A percentile compares a stretch with the other conserved stretches of the same genome.
These are phyloP conservation scores for Fusarium chlamydosporum DNA, from an alignment of 2,329 filamentous ascomycete genomes.

Conservation along the genomic window DNA sequence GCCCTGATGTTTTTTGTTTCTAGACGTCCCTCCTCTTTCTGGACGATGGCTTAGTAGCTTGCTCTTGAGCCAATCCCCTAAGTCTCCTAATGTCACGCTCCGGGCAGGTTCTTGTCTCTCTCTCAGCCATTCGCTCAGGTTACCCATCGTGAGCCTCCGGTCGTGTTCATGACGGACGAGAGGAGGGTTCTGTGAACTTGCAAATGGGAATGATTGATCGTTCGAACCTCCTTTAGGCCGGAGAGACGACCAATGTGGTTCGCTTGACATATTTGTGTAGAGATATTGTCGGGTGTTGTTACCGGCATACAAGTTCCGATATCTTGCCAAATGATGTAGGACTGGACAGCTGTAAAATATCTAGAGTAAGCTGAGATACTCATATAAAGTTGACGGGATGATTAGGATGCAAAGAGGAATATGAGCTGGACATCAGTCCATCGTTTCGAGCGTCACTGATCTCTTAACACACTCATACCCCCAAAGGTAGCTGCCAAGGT, in stretches of 20 bases:
- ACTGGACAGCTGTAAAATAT: not conserved
- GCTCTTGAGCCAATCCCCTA: conserved; percentile 61
- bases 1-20: conserved; percentile 53
- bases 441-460: not conserved
- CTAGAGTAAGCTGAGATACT: not conserved
- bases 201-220: not conserved
- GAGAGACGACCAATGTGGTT: conserved; percentile 29
- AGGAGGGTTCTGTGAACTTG: not conserved
- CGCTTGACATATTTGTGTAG: conserved; percentile 11
- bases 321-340: not conserved
- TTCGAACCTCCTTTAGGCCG: conserved; percentile 7
- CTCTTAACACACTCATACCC: too few relatives aligned
- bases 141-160: conserved; percentile 19
- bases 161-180: not conserved
- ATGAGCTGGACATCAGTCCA: not conserved
- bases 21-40: conserved; percentile 65
- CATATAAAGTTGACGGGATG: not conserved
- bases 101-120: conserved; percentile 45
- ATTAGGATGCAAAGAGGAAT: not conserved
- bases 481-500: not conserved
- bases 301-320: not conserved
- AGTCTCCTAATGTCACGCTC: conserved; percentile 31
- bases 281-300: not conserved
- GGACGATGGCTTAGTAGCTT: conserved; percentile 65
- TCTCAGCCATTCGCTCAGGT: conserved; percentile 58